These are phyloP conservation scores for Ophiostoma piceae DNA, from an alignment of 2,329 filamentous ascomycete genomes.

Conservation along the genomic window DNA sequence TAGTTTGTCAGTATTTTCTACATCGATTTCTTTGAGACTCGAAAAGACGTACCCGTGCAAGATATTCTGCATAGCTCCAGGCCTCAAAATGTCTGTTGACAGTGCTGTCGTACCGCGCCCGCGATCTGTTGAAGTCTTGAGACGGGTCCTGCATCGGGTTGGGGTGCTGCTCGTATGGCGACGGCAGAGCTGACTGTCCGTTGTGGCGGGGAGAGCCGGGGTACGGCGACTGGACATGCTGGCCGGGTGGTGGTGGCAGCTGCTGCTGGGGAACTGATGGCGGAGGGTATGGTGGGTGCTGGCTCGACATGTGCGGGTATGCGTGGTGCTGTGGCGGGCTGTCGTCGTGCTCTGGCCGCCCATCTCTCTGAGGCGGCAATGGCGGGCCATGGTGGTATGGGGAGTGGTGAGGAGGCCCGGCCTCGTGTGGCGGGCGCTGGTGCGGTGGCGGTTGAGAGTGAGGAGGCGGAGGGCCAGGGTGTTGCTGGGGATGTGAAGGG, in stretches of 20 bases:
- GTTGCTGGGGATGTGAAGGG: slow-evolving; percentile 22
- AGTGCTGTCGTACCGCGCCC: slow-evolving; percentile 15
- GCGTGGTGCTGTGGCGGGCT: slow-evolving; percentile 19
- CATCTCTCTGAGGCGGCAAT: slow-evolving; percentile 23
- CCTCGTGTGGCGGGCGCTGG: slow-evolving; percentile 33
- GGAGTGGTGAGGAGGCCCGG: slow-evolving; percentile 4
- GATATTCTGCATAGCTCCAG: slow-evolving; percentile 50
- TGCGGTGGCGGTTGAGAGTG: slow-evolving; percentile 31
- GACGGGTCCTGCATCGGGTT: slow-evolving; percentile 40
- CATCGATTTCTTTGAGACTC: not conserved
- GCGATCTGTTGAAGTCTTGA: slow-evolving; percentile 23
- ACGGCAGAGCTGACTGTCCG: slow-evolving; percentile 32
- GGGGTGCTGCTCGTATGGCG: slow-evolving; percentile 44
- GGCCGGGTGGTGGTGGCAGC: slow-evolving; percentile 40
- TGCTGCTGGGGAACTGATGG: slow-evolving; percentile 18
- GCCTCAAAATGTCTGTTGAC: slow-evolving; percentile 48
- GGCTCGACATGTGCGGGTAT: slow-evolving; percentile 32
- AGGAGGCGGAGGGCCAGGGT: slow-evolving; percentile 8
- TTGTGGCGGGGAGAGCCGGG: slow-evolving; percentile 12
- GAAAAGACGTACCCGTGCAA: slow-evolving; percentile 43
- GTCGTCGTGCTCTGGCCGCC: slow-evolving; percentile 4
- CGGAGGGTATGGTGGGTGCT: slow-evolving; percentile 25
- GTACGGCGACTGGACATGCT: slow-evolving; percentile 40
- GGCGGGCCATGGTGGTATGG: slow-evolving; percentile 30
- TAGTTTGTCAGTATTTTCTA: slow-evolving; percentile 29